phyloP scores from a whole-genome alignment of 768 basidiomycete species.

The Epithele typhae region DNA sequence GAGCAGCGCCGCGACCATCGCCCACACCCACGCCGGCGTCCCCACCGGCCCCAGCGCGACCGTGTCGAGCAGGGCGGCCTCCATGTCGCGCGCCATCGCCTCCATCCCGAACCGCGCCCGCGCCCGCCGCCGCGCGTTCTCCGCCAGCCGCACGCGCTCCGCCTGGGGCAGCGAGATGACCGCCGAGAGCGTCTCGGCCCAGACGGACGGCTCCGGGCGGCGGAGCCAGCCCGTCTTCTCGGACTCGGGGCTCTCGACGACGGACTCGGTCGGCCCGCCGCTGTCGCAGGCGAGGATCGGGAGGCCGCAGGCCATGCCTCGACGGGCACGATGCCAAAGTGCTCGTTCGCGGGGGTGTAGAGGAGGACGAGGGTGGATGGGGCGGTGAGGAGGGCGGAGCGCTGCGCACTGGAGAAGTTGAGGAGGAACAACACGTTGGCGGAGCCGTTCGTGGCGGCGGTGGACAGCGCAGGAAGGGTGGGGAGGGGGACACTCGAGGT shows the following conservation, averaged over 20 bases:
- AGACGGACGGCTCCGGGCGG: conserved; percentile 52
- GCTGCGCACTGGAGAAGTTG: conserved; percentile 84
- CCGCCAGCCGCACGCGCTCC: conserved; percentile 46
- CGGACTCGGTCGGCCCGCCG: conserved; percentile 89
- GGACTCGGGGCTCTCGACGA: conserved; percentile 39
- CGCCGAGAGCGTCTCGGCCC: conserved; percentile 65
- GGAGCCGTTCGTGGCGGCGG: conserved; percentile 11
- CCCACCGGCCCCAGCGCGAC: conserved; percentile 47
- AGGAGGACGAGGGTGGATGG: conserved; percentile 68
- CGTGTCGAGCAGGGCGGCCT: conserved; percentile 50
- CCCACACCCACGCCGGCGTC: conserved; percentile 2
- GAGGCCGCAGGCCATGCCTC: conserved; percentile 92
- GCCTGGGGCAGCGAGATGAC: conserved; percentile 43
- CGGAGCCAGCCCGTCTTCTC: conserved; percentile 78
- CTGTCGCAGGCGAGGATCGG: conserved; percentile 85
- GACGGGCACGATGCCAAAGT: conserved; percentile 95
- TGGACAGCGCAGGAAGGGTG: conserved; percentile 33
- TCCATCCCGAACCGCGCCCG: conserved; percentile 69
- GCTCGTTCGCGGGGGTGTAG: conserved; percentile 94
- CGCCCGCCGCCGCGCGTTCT: conserved; percentile 58
- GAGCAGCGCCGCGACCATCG: conserved; percentile 5
- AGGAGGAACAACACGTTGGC: conserved; percentile 84
- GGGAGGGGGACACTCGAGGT: conserved; percentile 37
- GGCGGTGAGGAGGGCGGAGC: conserved; percentile 71
- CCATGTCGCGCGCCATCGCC: conserved; percentile 61